Base-by-base conservation (phyloP, 768 basidiomycete genomes). In the Lactarius indigo region DNA sequence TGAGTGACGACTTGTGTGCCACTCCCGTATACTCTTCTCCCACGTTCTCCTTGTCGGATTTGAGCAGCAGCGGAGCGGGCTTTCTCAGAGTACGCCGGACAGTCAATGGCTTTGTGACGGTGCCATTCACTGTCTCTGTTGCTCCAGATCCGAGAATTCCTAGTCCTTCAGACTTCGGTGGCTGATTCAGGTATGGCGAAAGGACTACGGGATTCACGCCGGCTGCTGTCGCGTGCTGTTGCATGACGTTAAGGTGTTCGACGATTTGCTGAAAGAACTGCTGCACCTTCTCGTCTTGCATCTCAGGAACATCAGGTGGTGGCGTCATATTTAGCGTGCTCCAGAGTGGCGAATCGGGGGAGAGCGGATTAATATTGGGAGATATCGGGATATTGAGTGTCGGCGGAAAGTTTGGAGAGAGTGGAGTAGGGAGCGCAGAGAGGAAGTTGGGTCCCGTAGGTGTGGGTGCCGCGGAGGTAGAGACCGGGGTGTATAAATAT, bases 181-280 rank as follows among this genome's bases (percentile, higher is more conserved):
- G 31, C n/a, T 52, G 59, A 3, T 42, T 35, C 5, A 63, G 12
- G 31, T 59, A 59, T 55, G 70, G 44, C 10, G 57, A 63, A 59
- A 59, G 41, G 28, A 54, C 44, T 1, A 33, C 42, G 4, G 61
- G 33, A 60, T 69, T 35, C 28, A 63, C 23, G 55, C 69, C 39
- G 7, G 61, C 33, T 2, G 70, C 63, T 3, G 30, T 75, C 17
- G 84, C 81, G 59, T 83, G 83, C 44, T 82, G 79, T 72, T 90
- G 87, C 79, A 94, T 86, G 54, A 83, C 82, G 71, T 88, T 87
- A 64, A 95, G 83, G 74, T 92, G 91, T 57, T 89, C 85, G 9
- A 87, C 90, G 56, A 95, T 87, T 75, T 96, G 91, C 63, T 90
- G 82, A 76, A 95, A 92, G 79, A 96, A 96, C 56, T 85, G 78